Evolutionary conservation across 225 moss, liverwort and hornwort species (phyloP), one percentile per base, ranked within the genome.

Genomic region (Lunularia cruciata): DNA sequence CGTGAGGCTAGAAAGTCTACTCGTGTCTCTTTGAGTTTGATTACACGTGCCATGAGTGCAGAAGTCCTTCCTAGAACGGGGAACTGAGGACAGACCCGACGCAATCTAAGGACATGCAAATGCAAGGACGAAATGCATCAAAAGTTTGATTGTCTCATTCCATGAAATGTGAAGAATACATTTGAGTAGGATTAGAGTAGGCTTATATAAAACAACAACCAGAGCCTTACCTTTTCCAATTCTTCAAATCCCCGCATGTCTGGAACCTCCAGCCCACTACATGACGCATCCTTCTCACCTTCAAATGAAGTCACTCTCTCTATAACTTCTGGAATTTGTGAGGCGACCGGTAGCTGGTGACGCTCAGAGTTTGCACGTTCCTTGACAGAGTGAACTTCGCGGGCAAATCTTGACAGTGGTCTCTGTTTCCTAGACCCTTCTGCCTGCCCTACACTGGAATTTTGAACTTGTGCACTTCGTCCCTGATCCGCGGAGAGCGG

Each of bases 331-430:
- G 12, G 67, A 23, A 3, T 51, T 22, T 35, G 49, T 20, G 40
- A 23, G 19, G 20, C 34, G 12, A 67, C 11, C 12, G 36, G 8
- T 47, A 19, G 43, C 20, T 31, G 27, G 15, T 38, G 52, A 59
- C 48, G 15, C 52, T 62, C 71, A 34, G 60, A 25, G 37, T 57
- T 31, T 10, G 43, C 27, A 10, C 26, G 18, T 39, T 35, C 70
- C 33, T 64, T 65, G 12, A 59, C 65, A 18, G 63, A 57, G 38
- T 65, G 16, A 5, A 58, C 70, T 56, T 74, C 79, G 25, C 74
- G 79, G 26, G 74, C 74, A 70, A 79, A 74, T 67, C 74, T 74
- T 66, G 79, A 79, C 14, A 65, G 19, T 5, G 63, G 63, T 49
- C 57, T 63, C 8, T 45, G 61, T 30, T 13, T 55, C 11, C 5